These are phyloP conservation scores for Solanum boliviense DNA, from an alignment of 257 asterid genomes.

Conservation along the genomic window DNA sequence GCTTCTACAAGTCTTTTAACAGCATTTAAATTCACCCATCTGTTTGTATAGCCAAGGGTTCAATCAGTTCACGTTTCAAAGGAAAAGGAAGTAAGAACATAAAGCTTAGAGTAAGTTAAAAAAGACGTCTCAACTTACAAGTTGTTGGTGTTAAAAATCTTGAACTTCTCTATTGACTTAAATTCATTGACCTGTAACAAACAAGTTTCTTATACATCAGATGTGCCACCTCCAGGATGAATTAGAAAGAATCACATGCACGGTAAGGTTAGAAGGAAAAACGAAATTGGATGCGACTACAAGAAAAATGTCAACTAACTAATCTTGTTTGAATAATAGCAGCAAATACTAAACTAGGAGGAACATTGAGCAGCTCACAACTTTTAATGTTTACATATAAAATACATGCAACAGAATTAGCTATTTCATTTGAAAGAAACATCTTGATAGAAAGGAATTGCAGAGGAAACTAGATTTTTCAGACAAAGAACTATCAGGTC, in stretches of 20 bases:
- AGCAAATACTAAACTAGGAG: neutral
- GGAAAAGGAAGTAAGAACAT: neutral
- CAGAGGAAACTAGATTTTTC: neutral
- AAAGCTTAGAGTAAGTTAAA: neutral
- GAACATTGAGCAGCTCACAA: neutral
- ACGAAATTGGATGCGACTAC: neutral
- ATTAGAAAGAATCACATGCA: neutral
- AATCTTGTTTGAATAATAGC: neutral
- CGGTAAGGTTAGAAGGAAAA: neutral
- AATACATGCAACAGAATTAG: neutral
- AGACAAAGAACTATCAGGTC: neutral
- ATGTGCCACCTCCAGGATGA: neutral
- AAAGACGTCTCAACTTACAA: constrained; percentile 42
- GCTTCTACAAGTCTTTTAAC: constrained; percentile 72
- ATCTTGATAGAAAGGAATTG: neutral
- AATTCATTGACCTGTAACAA: constrained; percentile 72
- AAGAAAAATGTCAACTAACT: neutral
- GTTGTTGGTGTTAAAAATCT: constrained; percentile 96
- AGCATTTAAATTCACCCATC: constrained; percentile 91
- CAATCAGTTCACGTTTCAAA: neutral
- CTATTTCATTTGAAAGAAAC: neutral
- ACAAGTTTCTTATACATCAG: constrained; percentile 2
- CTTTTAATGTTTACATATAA: neutral
- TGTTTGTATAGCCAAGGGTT: constrained; percentile 19
- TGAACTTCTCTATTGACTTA: constrained; percentile 97